A percentile compares a stretch with the other conserved stretches of the same genome.
phyloP scores from a whole-genome alignment of 805 yeast species.

The Candida insectalens region DNA sequence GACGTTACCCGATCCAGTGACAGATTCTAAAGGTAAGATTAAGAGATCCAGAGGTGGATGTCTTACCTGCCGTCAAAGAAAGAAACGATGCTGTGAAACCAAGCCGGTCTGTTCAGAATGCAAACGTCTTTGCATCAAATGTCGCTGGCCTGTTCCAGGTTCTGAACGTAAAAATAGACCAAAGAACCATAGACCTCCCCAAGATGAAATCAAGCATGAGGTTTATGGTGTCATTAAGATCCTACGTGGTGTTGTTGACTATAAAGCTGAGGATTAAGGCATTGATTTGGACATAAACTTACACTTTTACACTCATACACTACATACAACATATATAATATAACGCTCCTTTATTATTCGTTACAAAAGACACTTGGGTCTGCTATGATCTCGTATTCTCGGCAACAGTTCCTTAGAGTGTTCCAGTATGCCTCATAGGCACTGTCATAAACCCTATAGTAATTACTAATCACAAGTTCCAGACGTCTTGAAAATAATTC shows the following conservation, averaged over 20 bases:
- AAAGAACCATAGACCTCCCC: conserved; percentile 37
- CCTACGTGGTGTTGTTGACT: conserved; percentile 52
- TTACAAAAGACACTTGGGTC: neutral
- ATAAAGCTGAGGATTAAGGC: conserved; percentile 19
- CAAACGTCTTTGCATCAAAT: conserved; percentile 47
- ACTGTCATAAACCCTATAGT: conserved; percentile 10
- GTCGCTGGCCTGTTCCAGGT: conserved; percentile 72
- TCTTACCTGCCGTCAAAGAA: conserved; percentile 65
- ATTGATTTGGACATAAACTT: neutral
- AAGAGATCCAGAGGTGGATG: conserved; percentile 66
- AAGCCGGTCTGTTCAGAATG: conserved; percentile 65
- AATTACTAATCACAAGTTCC: conserved; percentile 5
- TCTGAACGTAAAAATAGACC: conserved; percentile 46
- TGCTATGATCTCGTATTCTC: conserved; percentile 6
- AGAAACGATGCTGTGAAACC: conserved; percentile 69
- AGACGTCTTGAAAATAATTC: conserved; percentile 6
- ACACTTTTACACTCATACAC: neutral
- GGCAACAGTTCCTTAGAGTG: conserved; percentile 4
- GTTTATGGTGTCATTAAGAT: conserved; percentile 51
- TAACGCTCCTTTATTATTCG: neutral
- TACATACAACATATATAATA: no score
- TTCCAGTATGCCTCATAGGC: conserved; percentile 9
- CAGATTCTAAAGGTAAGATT: conserved; percentile 14
- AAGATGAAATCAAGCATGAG: conserved; percentile 45
- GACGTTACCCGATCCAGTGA: neutral